Base-by-base conservation (phyloP, 2,329 filamentous ascomycete genomes). In the Aspergillus quadrilineatus region DNA sequence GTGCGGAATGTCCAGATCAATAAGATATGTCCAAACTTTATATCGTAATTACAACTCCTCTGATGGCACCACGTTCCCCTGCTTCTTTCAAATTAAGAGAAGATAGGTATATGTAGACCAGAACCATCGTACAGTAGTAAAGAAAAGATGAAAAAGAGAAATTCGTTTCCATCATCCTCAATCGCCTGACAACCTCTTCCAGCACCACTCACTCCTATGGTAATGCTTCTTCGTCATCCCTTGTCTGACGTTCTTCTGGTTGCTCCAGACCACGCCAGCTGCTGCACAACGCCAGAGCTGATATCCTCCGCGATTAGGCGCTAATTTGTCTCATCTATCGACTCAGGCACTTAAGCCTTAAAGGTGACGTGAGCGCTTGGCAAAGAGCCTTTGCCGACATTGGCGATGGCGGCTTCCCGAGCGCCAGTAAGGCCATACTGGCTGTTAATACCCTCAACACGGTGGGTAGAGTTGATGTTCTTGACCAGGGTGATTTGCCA, bases 401-500 rank as follows among this genome's bases (percentile, higher is more conserved):
- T 66, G 47, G 69, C 64, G 47, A 71, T 69, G 52, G 72, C 78
- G 26, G 80, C 75, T 53, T 76, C 76, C 42, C 89, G 79, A 58
- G 90, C 89, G 53, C 85, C 89, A 42, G 77, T 74, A 43, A 96
- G 82, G 47, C 82, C 86, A 68, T 82, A 89, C 70, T 93, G 89
- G 28, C 80, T 83, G 15, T 77, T 68, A 61, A 93, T 81, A 44
- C 90, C 90, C 65, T 93, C 85, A 62, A 93, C 79, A 64, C 91
- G 88, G 79, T 95, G 90, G 32, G 85, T 90, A 36, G 88, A 86
- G 80, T 95, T 95, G 75, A 95, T 82, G 79, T 95, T 95, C 85
- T 95, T 95, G 74, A 93, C 89, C 58, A 91, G 79, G 15, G 87
- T 87, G 67, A 96, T 89, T 79, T 95, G 91, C 80, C 86, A 95